Percentiles rank a stretch among this genome's conserved stretches.
These are phyloP conservation scores for Parachlorella kessleri DNA, from an alignment of 139 green algal genomes.

Conservation along the genomic window DNA sequence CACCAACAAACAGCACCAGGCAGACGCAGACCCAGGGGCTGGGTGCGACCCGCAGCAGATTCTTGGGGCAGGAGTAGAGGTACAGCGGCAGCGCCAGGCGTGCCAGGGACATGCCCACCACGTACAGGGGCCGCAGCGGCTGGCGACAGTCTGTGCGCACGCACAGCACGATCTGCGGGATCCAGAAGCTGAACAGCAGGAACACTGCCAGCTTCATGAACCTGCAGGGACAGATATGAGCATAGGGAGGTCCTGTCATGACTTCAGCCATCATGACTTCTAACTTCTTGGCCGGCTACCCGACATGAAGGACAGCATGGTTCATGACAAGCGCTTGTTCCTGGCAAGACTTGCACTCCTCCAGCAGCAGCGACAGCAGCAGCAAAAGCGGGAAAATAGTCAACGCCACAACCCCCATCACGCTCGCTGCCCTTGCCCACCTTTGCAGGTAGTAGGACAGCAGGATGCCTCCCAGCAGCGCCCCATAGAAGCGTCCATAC, in stretches of 20 bases:
- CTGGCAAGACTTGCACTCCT: too few relatives aligned
- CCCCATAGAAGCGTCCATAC: conserved; percentile 86
- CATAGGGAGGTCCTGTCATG: too few relatives aligned
- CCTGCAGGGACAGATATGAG: conserved; percentile 7
- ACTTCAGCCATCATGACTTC: too few relatives aligned
- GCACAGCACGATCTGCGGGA: conserved; percentile 84
- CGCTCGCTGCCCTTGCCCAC: neutral
- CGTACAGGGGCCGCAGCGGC: conserved; percentile 75
- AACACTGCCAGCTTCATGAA: conserved; percentile 54
- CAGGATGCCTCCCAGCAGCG: conserved; percentile 64
- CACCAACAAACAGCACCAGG: conserved; percentile 53
- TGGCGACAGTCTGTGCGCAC: conserved; percentile 53
- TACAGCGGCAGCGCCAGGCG: conserved; percentile 78
- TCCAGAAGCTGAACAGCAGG: conserved; percentile 76
- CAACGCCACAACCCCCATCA: neutral
- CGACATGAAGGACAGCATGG: too few relatives aligned
- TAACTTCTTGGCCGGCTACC: too few relatives aligned
- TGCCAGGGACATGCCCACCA: conserved; percentile 72
- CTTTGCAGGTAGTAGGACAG: conserved; percentile 57
- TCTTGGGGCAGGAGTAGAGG: conserved; percentile 67
- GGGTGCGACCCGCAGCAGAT: conserved; percentile 54
- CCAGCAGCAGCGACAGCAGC: too few relatives aligned
- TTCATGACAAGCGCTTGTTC: too few relatives aligned
- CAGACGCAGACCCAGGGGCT: conserved; percentile 39
- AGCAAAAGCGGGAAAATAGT: neutral